phyloP scores from a whole-genome alignment of 257 asterid genomes.

The Solanum raphanifolium region DNA sequence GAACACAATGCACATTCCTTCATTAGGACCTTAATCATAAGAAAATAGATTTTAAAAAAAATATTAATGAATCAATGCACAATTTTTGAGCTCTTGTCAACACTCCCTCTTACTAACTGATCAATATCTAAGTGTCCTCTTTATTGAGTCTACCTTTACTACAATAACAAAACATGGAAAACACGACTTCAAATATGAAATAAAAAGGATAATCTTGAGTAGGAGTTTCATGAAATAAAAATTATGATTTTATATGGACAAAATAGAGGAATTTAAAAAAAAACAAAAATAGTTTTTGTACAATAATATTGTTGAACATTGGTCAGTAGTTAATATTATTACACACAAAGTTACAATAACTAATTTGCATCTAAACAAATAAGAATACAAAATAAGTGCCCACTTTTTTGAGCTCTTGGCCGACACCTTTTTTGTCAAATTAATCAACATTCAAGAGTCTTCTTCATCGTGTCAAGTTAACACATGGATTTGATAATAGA shows the following conservation, averaged over 20 bases:
- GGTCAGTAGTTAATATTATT: too few species aligned
- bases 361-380: too few species aligned
- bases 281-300: not conserved
- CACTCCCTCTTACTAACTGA: not conserved
- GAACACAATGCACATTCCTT: not conserved
- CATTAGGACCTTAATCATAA: not conserved
- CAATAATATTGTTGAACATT: too few species aligned
- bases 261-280: not conserved
- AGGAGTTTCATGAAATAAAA: not conserved
- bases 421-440: too few species aligned
- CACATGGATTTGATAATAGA: too few species aligned
- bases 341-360: too few species aligned
- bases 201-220: not conserved
- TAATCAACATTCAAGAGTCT: too few species aligned
- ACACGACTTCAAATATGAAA: not conserved
- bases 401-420: too few species aligned
- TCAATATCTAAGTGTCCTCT: not conserved
- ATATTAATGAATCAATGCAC: not conserved
- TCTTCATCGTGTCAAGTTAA: too few species aligned
- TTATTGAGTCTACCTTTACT: not conserved
- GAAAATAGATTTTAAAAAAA: accelerated
- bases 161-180: not conserved
- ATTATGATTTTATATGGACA: not conserved
- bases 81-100: not conserved
- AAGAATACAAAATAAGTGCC: too few species aligned